A percentile compares a stretch with the other conserved stretches of the same genome.
These are phyloP conservation scores for Saccharomycopsis lassenensis DNA, from an alignment of 805 yeast genomes.

Conservation along the genomic window DNA sequence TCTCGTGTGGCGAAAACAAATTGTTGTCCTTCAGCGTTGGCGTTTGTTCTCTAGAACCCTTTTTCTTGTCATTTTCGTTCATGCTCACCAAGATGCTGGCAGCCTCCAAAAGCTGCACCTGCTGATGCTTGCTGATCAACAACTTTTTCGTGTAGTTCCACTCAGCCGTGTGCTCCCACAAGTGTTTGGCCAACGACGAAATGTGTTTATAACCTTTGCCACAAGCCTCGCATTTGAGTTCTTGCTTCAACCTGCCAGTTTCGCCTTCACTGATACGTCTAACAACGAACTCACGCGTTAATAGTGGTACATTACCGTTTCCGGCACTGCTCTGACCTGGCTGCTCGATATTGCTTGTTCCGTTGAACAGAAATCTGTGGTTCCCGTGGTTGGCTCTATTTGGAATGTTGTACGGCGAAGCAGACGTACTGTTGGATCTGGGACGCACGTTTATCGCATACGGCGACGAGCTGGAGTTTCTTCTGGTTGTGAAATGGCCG, in stretches of 20 bases:
- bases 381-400: conserved; percentile 5
- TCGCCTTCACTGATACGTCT: conserved; percentile 81
- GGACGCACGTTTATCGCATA: conserved; percentile 17
- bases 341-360: no score
- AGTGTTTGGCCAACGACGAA: conserved; percentile 75
- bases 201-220: conserved; percentile 89
- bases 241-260: conserved; percentile 74
- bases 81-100: conserved; percentile 69
- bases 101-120: conserved; percentile 71
- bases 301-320: conserved; percentile 24
- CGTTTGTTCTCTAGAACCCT: background rate
- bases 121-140: conserved; percentile 78
- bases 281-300: conserved; percentile 62
- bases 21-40: no score
- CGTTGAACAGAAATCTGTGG: no score
- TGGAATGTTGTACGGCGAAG: conserved; percentile 14
- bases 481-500: conserved; percentile 7
- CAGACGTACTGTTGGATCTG: conserved; percentile 8
- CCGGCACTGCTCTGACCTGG: no score
- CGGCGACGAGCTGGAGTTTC: conserved; percentile 15
- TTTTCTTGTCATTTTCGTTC: conserved; percentile 33
- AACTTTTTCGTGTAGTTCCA: conserved; percentile 82
- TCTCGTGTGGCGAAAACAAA: no score
- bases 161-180: conserved; percentile 93
- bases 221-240: conserved; percentile 79